A percentile compares a stretch with the other conserved stretches of the same genome.
Evolutionary conservation across 2,329 filamentous ascomycete genomes (phyloP).

Genomic region (Albophoma yamanashiensis): DNA sequence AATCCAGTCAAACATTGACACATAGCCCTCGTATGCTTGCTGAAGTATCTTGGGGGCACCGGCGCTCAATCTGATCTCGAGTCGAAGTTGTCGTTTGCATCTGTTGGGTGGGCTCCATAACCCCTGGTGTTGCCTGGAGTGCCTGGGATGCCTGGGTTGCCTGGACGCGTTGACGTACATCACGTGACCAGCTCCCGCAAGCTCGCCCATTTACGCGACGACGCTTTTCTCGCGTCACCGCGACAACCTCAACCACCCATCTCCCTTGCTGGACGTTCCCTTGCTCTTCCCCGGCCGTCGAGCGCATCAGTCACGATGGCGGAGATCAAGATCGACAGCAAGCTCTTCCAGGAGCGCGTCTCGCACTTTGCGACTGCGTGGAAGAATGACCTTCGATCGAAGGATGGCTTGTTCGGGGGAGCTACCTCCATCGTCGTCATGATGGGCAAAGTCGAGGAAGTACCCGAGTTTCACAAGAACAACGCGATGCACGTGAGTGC

Average conservation of each 20-base stretch:
- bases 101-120: not conserved
- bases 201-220: slow-evolving; percentile 29
- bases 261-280: not conserved
- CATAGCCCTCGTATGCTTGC: too few relatives aligned
- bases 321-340: slow-evolving; percentile 92
- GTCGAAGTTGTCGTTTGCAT: not conserved
- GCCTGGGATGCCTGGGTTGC: not conserved
- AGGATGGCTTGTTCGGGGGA: slow-evolving; percentile 76
- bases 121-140: not conserved
- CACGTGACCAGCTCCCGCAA: slow-evolving; percentile 22
- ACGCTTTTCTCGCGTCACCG: slow-evolving; percentile 28
- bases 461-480: slow-evolving; percentile 83
- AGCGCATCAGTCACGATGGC: slow-evolving; percentile 40
- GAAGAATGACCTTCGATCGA: slow-evolving; percentile 90
- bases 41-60: not conserved
- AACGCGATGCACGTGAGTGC: slow-evolving; percentile 82
- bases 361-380: slow-evolving; percentile 79
- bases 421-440: slow-evolving; percentile 78
- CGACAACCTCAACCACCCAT: slow-evolving; percentile 12
- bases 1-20: too few relatives aligned
- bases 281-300: slow-evolving; percentile 13
- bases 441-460: slow-evolving; percentile 92
- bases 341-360: slow-evolving; percentile 87
- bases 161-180: slow-evolving; percentile 14
- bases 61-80: not conserved